phyloP scores from a whole-genome alignment of 2,329 filamentous ascomycete genomes.

The Sporothrix pallida region DNA sequence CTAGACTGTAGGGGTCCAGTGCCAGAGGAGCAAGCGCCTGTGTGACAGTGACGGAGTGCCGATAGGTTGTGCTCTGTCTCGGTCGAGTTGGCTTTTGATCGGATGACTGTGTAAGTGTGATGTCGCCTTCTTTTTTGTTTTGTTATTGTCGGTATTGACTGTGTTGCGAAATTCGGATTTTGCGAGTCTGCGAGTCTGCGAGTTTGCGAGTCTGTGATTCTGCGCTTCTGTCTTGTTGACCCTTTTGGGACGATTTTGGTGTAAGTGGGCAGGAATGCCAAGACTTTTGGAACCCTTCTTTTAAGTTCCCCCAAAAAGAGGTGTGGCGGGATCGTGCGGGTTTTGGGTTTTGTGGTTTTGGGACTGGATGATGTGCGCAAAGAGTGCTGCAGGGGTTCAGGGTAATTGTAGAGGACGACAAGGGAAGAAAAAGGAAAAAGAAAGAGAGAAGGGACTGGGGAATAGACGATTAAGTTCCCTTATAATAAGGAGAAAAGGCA shows the following conservation, averaged over 20 bases:
- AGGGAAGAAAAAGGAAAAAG: neutral
- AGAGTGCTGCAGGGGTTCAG: neutral
- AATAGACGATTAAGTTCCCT: neutral
- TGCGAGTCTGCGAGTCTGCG: neutral
- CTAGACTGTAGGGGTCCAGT: slow-evolving; percentile 5
- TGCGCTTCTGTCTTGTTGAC: slow-evolving; percentile 10
- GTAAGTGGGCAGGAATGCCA: slow-evolving; percentile 29
- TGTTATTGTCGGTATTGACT: neutral
- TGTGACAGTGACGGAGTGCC: slow-evolving; percentile 5
- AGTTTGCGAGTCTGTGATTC: neutral
- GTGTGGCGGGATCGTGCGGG: neutral
- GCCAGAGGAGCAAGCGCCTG: neutral
- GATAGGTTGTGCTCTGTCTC: neutral
- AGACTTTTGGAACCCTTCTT: slow-evolving; percentile 25
- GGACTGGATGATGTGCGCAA: neutral
- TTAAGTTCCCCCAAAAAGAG: neutral
- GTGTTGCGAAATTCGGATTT: neutral
- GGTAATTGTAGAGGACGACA: neutral
- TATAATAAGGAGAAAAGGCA: slow-evolving; percentile 10
- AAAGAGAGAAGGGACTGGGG: neutral
- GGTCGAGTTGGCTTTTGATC: neutral
- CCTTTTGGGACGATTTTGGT: slow-evolving; percentile 20
- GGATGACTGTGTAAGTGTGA: too few species aligned
- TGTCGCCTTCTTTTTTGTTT: neutral
- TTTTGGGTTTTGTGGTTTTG: neutral